Evolutionary conservation across 768 basidiomycete genomes (phyloP).

Genomic region (Trametes coccinea): DNA sequence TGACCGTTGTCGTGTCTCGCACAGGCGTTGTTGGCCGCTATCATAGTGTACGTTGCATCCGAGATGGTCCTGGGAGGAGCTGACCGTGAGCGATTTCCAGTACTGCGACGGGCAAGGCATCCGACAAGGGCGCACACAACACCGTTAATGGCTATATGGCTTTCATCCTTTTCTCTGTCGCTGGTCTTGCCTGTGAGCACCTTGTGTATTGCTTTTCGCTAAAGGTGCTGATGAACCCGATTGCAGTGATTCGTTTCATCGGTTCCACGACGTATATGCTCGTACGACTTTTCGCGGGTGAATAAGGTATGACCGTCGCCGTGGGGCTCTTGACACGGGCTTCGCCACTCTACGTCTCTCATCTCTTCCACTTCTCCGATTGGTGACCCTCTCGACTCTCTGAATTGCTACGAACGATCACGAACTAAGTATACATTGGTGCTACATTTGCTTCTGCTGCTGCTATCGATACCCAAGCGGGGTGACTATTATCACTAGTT

Average conservation of each 20-base stretch:
- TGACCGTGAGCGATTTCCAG: constrained; percentile 27
- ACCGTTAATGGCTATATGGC: constrained; percentile 86
- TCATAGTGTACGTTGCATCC: constrained; percentile 57
- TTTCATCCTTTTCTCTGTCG: constrained; percentile 86
- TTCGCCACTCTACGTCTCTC: background rate
- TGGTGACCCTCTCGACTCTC: background rate
- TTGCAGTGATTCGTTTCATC: constrained; percentile 76
- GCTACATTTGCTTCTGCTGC: constrained; percentile 19
- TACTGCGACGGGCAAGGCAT: constrained; percentile 52
- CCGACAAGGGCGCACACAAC: constrained; percentile 44
- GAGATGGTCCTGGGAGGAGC: background rate
- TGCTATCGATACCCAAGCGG: constrained; percentile 24
- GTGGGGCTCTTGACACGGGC: background rate
- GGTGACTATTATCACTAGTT: constrained; percentile 15
- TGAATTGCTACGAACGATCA: constrained; percentile 15
- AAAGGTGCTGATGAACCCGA: background rate
- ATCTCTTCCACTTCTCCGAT: background rate
- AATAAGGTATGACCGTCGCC: constrained; percentile 44
- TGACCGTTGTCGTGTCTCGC: constrained; percentile 13
- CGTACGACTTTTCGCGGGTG: constrained; percentile 85
- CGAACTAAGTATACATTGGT: constrained; percentile 20
- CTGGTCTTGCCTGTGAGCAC: constrained; percentile 81
- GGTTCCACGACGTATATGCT: constrained; percentile 84
- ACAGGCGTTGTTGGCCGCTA: constrained; percentile 71
- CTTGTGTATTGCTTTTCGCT: background rate